Evolutionary conservation across 2,329 filamentous ascomycete species (phyloP).

Genomic region (Paraconiothyrium brasiliense): DNA sequence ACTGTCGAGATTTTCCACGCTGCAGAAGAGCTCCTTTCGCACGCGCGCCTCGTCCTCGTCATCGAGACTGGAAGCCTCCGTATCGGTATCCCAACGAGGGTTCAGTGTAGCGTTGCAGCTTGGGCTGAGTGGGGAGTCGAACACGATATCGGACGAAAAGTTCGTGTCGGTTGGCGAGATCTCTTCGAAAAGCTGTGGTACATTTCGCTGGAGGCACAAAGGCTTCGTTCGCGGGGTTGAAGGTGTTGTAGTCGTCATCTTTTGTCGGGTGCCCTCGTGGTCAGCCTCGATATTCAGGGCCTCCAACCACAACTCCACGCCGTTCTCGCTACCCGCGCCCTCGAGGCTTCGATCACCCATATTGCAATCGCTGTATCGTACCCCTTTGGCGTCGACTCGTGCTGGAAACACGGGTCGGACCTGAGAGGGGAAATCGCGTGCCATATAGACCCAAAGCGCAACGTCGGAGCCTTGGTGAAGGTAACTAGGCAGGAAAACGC

Average conservation of each 20-base stretch:
- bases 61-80: slow-evolving; percentile 20
- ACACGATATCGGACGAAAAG: slow-evolving; percentile 34
- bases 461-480: slow-evolving; percentile 2
- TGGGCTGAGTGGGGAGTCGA: slow-evolving; percentile 22
- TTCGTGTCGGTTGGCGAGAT: slow-evolving; percentile 37
- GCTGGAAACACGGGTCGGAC: not conserved
- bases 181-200: slow-evolving; percentile 10
- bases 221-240: slow-evolving; percentile 1
- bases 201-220: not conserved
- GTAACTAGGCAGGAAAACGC: not conserved
- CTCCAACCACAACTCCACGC: slow-evolving; percentile 5
- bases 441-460: not conserved
- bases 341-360: not conserved
- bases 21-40: not conserved
- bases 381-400: not conserved
- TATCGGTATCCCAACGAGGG: slow-evolving; percentile 14
- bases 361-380: not conserved
- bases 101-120: not conserved
- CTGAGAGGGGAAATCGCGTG: not conserved
- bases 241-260: not conserved
- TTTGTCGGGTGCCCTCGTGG: not conserved
- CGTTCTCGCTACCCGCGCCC: not conserved
- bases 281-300: not conserved
- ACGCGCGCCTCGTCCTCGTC: slow-evolving; percentile 13
- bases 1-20: not conserved